A percentile compares a stretch with the other conserved stretches of the same genome.
phyloP scores from a whole-genome alignment of 805 yeast genomes.

The Maudiozyma bulderi region DNA sequence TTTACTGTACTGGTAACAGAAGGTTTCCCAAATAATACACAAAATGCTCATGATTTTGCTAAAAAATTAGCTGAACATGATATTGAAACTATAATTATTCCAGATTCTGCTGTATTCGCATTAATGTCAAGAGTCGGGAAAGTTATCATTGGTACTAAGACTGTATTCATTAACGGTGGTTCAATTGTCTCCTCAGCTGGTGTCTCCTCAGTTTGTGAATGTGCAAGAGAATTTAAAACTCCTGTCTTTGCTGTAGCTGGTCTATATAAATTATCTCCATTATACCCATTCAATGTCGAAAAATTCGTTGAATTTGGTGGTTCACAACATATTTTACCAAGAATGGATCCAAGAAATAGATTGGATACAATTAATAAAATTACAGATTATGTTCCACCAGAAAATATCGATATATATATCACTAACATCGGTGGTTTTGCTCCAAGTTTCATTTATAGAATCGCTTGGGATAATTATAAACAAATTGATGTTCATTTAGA shows the following conservation, averaged over 20 bases:
- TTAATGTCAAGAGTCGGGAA: slow-evolving; percentile 97
- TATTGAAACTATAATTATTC: slow-evolving; percentile 82
- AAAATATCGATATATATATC: slow-evolving; percentile 84
- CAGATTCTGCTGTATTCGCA: slow-evolving; percentile 88
- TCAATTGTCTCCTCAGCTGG: slow-evolving; percentile 82
- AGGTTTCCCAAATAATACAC: slow-evolving; percentile 81
- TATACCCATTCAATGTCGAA: slow-evolving; percentile 82
- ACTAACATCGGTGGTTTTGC: slow-evolving; percentile 96
- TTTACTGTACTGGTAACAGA: slow-evolving; percentile 91
- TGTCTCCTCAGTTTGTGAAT: slow-evolving; percentile 84
- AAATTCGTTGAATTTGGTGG: slow-evolving; percentile 85
- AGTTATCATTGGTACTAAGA: slow-evolving; percentile 83
- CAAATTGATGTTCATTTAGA: slow-evolving; percentile 66
- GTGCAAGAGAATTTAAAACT: slow-evolving; percentile 91
- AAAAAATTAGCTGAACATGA: slow-evolving; percentile 71
- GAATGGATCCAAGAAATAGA: slow-evolving; percentile 55
- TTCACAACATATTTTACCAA: slow-evolving; percentile 36
- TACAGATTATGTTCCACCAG: slow-evolving; percentile 88
- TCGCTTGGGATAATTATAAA: slow-evolving; percentile 88
- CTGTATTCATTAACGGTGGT: slow-evolving; percentile 95
- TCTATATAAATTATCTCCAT: slow-evolving; percentile 81
- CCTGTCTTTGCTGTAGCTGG: slow-evolving; percentile 96
- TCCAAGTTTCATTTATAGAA: slow-evolving; percentile 90
- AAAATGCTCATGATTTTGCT: slow-evolving; percentile 69
- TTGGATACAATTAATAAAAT: slow-evolving; percentile 60